These are phyloP conservation scores for Heliosperma pusillum DNA, from an alignment of 148 eudicot species.

Conservation along the genomic window DNA sequence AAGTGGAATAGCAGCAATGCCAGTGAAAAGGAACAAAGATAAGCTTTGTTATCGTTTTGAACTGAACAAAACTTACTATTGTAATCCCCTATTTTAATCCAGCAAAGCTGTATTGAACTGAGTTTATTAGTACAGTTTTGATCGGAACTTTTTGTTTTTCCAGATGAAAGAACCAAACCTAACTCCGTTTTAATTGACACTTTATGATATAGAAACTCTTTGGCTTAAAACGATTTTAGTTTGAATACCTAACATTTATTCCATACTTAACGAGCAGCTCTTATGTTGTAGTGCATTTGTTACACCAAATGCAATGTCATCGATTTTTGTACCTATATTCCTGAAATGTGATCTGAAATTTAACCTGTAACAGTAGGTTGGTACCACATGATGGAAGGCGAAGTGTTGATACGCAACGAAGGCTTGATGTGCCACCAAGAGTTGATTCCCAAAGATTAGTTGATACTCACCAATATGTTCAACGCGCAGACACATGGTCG, in stretches of 20 bases:
- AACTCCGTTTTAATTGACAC: not conserved
- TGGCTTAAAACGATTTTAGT: not conserved
- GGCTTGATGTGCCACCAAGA: conserved; percentile 25
- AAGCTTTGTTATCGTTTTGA: too few species aligned
- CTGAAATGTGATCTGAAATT: not conserved
- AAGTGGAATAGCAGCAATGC: too few species aligned
- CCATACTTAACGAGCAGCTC: not conserved
- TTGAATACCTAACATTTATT: not conserved
- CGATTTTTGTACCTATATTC: not conserved
- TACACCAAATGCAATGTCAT: not conserved
- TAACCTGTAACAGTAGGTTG: conserved; percentile 15
- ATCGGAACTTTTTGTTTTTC: not conserved
- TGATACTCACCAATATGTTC: conserved; percentile 28
- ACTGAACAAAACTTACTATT: too few species aligned
- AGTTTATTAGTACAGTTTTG: not conserved
- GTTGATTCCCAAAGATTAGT: conserved; percentile 21
- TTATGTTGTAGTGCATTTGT: not conserved
- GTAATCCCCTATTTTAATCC: too few species aligned
- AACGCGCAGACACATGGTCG: conserved; percentile 35
- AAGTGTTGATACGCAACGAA: conserved; percentile 32
- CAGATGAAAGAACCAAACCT: not conserved
- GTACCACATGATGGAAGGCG: conserved; percentile 24
- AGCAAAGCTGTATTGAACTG: not conserved
- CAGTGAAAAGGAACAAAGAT: too few species aligned
- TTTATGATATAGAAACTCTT: not conserved